Evolutionary conservation across 352 stramenopile genomes (phyloP).

Genomic region (Phytophthora quininea): DNA sequence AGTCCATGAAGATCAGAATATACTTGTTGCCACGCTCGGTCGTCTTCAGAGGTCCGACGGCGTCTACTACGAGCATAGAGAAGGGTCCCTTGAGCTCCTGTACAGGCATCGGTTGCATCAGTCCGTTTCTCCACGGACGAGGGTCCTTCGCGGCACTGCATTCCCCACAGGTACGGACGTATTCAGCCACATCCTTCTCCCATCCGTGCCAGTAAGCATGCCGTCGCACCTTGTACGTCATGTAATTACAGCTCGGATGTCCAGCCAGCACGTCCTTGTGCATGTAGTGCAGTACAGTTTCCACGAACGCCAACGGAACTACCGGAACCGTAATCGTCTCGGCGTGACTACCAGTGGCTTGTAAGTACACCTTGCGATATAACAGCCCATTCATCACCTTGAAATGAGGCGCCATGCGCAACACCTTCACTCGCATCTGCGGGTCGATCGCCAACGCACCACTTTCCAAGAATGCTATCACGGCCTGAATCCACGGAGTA

Average conservation of each 20-base stretch:
- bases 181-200: neutral
- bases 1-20: neutral
- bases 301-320: neutral
- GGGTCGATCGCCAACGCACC: neutral
- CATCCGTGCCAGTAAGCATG: constrained; percentile 9
- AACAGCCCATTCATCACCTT: neutral
- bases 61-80: constrained; percentile 12
- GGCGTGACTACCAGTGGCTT: neutral
- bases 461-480: neutral
- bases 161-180: neutral
- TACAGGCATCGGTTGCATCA: constrained; percentile 12
- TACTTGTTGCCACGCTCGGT: constrained; percentile 6
- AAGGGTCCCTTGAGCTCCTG: constrained; percentile 10
- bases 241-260: neutral
- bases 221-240: constrained; percentile 3
- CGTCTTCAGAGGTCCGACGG: neutral
- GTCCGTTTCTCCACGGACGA: constrained; percentile 4
- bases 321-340: neutral
- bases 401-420: neutral
- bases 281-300: neutral
- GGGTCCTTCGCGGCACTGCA: constrained; percentile 2
- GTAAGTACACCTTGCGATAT: neutral
- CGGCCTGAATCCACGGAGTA: neutral
- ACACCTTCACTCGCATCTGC: neutral
- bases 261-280: neutral